Base-by-base conservation (phyloP, 352 stramenopile genomes). In the Achlya hypogyna region DNA sequence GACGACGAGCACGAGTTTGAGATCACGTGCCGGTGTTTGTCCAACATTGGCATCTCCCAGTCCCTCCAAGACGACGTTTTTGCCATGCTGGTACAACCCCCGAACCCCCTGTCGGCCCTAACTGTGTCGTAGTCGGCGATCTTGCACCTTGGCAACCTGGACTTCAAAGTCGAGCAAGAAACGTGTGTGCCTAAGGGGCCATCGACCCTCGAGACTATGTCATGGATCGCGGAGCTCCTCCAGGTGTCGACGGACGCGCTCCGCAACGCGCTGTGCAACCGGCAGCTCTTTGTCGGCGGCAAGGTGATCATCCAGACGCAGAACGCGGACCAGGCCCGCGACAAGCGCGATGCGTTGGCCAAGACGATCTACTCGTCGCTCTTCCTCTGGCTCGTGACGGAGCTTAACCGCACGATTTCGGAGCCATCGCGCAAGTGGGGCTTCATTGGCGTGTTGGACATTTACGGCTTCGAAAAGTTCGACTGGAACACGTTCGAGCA, bases 391-490 rank as follows among this genome's bases (percentile, higher is more conserved):
- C 78, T 98, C 20, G 92, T 98, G 10, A 82, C 78, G 3, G 87
- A 95, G 65, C 70, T 97, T 18, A 97, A 97, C 72, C 75, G 82
- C 22, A 95, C 87, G 43, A 96, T 97, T 63, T 94, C 85, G 20
- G 77, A 79, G 31, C 77, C 75, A 28, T 72, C 86, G 32, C 78
- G 91, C 59, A 92, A 90, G 69, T 95, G 84, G 85, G 86, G 84
- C 0, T 96, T 97, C 56, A 98, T 98, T 67, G 92, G 93, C 71
- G 88, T 98, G 25, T 71, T 98, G 23, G 96, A 99, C 83, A 98
- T 99, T 70, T 99, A 98, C 74, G 95, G 96, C 14, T 99, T 99
- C 75, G 96, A 99, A 72, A 95, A 91, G 52, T 98, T 98, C 65
- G 82, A 97, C 53, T 95, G 85, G 87, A 96, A 95, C 63, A 97